These are phyloP conservation scores for Firmiana major DNA, from an alignment of 345 rosid species.

Conservation along the genomic window DNA sequence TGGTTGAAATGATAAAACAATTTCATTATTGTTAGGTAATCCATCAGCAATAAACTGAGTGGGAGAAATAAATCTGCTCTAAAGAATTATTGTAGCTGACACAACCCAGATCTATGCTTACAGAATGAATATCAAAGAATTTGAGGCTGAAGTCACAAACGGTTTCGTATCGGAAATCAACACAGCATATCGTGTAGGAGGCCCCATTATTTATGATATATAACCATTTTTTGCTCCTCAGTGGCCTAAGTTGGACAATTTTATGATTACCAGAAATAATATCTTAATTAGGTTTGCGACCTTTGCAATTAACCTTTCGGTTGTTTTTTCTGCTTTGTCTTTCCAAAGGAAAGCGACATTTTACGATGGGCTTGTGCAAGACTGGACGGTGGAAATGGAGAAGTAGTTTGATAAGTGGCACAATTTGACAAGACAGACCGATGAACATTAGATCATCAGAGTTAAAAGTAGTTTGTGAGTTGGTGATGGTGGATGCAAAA, in stretches of 20 bases:
- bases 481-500: conserved; percentile 1
- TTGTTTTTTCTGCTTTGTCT: not conserved
- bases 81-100: not conserved
- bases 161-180: not conserved
- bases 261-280: not conserved
- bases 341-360: not conserved
- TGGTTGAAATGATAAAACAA: not conserved
- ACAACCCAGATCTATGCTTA: not conserved
- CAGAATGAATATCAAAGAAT: not conserved
- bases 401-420: conserved; percentile 9
- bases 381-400: conserved; percentile 16
- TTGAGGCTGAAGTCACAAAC: not conserved
- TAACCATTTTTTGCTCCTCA: not conserved
- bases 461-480: not conserved
- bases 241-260: not conserved
- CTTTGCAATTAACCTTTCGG: not conserved
- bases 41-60: not conserved
- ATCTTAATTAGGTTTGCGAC: not conserved
- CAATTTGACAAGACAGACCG: not conserved
- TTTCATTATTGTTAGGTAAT: not conserved
- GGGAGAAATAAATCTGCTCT: not conserved
- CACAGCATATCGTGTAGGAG: not conserved
- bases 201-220: not conserved
- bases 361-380: not conserved
- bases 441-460: conserved; percentile 14